These are phyloP conservation scores for Yarrowia hollandica DNA, from an alignment of 805 yeast genomes.

Conservation along the genomic window DNA sequence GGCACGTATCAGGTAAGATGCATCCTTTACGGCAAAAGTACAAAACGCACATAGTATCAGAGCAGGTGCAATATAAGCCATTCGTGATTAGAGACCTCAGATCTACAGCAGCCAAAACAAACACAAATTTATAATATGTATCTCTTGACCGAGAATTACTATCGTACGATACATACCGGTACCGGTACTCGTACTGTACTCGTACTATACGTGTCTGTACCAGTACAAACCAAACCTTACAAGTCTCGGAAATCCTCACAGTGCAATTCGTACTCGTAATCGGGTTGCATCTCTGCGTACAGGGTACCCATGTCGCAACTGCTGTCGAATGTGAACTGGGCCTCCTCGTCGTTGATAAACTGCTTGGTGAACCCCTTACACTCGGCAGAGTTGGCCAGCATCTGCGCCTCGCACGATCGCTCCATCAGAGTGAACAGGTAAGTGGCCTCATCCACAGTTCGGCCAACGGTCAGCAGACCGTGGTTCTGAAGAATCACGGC, in stretches of 20 bases:
- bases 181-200: too few species aligned
- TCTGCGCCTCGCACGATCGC: constrained; percentile 62
- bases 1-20: too few species aligned
- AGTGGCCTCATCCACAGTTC: constrained; percentile 74
- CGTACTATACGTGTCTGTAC: too few species aligned
- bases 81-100: too few species aligned
- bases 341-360: constrained; percentile 59
- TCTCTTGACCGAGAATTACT: too few species aligned
- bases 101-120: too few species aligned
- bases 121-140: too few species aligned
- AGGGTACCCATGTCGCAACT: constrained; percentile 66
- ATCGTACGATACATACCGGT: too few species aligned
- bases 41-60: too few species aligned
- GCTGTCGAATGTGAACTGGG: constrained; percentile 62
- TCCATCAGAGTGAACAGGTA: constrained; percentile 64
- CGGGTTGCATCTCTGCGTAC: constrained; percentile 74
- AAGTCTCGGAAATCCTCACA: constrained; percentile 24
- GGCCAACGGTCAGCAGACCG: constrained; percentile 69
- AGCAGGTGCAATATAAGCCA: too few species aligned
- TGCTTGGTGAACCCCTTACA: constrained; percentile 36
- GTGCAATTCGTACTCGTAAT: constrained; percentile 52
- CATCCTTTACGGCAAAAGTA: too few species aligned
- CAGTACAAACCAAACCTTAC: too few species aligned
- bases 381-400: constrained; percentile 58
- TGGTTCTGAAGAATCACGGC: constrained; percentile 68